phyloP scores from a whole-genome alignment of 139 green algal genomes.

The Zygnema cylindricum region DNA sequence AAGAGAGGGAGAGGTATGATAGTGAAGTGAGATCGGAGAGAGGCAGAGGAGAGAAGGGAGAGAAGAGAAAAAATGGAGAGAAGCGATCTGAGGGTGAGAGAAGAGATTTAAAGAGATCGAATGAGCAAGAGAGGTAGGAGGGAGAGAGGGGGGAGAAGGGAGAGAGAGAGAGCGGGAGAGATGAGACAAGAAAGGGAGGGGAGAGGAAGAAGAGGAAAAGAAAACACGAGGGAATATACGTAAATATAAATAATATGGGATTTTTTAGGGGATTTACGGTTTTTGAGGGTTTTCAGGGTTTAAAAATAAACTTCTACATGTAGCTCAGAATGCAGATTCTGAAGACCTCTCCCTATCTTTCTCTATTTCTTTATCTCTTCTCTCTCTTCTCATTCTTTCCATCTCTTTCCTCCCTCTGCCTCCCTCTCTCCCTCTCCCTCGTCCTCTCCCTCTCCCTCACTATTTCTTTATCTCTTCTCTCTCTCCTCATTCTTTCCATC shows the following conservation, averaged over 20 bases:
- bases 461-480: no score
- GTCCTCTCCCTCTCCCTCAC: no score
- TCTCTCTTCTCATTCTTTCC: neutral
- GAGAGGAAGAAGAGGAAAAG: constrained; percentile 3
- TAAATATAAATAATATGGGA: neutral
- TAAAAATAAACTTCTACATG: neutral
- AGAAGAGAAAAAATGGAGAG: neutral
- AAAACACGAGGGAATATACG: neutral
- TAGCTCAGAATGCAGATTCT: neutral
- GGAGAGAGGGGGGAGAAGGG: neutral
- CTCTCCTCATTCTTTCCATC: no score
- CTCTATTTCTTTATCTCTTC: neutral
- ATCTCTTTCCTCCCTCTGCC: no score
- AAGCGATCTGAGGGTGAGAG: neutral
- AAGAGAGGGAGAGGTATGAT: neutral
- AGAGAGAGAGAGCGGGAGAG: neutral
- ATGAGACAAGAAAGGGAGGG: neutral
- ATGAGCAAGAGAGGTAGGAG: neutral
- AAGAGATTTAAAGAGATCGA: neutral
- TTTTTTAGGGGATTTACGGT: no score
- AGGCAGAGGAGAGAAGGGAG: neutral
- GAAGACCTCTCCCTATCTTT: neutral
- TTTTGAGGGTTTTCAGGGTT: no score
- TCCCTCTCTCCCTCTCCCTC: no score
- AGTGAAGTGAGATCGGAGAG: neutral